Evolutionary conservation across 306 rosid species (phyloP).

Genomic region (Vigna reflexopilosa): DNA sequence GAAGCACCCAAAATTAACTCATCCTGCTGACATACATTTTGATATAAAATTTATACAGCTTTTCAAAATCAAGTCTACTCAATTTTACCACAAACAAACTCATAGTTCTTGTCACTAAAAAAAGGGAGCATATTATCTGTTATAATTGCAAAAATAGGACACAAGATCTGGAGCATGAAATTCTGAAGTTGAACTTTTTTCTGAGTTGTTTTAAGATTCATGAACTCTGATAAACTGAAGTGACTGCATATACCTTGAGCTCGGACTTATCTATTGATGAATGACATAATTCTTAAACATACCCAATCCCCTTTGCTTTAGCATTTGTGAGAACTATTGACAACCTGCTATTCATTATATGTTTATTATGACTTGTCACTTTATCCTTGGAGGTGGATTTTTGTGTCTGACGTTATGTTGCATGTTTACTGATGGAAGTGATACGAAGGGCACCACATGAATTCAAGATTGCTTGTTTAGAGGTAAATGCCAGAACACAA

Average conservation of each 20-base stretch:
- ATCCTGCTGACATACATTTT: neutral
- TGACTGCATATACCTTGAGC: conserved; percentile 24
- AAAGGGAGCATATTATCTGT: neutral
- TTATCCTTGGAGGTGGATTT: conserved; percentile 6
- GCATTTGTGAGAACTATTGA: conserved; percentile 14
- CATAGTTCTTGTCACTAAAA: neutral
- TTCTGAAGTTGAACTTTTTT: neutral
- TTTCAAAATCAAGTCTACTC: neutral
- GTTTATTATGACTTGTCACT: conserved; percentile 22
- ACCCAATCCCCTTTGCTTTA: conserved; percentile 5
- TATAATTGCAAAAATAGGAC: neutral
- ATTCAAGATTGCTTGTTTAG: conserved; percentile 97
- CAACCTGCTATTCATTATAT: conserved; percentile 18
- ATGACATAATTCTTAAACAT: neutral
- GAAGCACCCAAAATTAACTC: neutral
- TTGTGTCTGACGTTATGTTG: conserved; percentile 43
- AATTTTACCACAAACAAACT: neutral
- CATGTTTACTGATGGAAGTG: conserved; percentile 60
- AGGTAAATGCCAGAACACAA: conserved; percentile 61
- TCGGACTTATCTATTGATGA: neutral
- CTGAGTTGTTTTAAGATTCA: neutral
- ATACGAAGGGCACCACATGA: conserved; percentile 99
- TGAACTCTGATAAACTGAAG: conserved; percentile 13
- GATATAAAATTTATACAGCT: neutral
- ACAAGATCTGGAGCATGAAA: neutral